Conservation (phyloP, 2,329 filamentous ascomycete species). For the Penicillium sp. region DNA sequence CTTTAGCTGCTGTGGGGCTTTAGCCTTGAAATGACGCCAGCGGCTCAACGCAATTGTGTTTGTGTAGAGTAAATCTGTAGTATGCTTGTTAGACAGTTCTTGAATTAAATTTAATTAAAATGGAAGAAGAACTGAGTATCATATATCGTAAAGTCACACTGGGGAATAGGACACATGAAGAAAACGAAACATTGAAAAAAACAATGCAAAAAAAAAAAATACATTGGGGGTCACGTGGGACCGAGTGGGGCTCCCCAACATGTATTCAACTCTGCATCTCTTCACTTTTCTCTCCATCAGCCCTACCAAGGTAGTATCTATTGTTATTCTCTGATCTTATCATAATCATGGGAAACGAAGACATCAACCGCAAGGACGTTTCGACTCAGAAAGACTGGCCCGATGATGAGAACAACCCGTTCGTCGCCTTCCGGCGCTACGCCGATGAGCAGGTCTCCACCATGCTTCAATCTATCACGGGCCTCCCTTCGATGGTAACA, state of each 20-base stretch:
- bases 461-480: conserved; percentile 53
- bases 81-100: too few relatives aligned
- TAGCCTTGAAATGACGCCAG: conserved; percentile 11
- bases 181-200: neutral
- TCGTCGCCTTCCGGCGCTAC: conserved; percentile 60
- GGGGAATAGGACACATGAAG: neutral
- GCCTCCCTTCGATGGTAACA: conserved; percentile 40
- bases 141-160: neutral
- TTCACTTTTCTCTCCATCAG: conserved; percentile 10
- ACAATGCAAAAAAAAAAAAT: conserved; percentile 4
- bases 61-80: neutral
- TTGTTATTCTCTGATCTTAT: neutral
- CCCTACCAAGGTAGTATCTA: neutral
- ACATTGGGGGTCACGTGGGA: conserved; percentile 32
- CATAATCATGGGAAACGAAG: conserved; percentile 29
- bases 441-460: conserved; percentile 58
- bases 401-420: conserved; percentile 51
- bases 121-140: neutral
- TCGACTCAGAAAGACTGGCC: conserved; percentile 16
- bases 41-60: neutral
- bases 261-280: conserved; percentile 20
- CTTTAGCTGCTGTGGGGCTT: conserved; percentile 13
- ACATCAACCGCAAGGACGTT: conserved; percentile 11
- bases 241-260: conserved; percentile 35
- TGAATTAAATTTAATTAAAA: neutral